phyloP scores from a whole-genome alignment of 352 stramenopile species.

The Phytopythium aichiense region DNA sequence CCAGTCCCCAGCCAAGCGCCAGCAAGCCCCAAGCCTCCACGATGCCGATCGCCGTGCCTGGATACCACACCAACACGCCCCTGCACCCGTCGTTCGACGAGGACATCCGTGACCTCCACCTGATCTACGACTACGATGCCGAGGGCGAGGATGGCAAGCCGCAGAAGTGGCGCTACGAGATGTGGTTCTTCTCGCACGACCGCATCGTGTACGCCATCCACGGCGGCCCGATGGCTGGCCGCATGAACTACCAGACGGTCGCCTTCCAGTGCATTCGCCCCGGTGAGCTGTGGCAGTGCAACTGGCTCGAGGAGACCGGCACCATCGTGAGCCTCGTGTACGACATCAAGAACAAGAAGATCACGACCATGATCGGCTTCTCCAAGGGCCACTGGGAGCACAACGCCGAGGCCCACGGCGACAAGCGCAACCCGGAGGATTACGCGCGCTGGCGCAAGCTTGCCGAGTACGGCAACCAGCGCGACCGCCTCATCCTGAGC shows the following conservation, averaged over 20 bases:
- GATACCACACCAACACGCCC: slow-evolving; percentile 53
- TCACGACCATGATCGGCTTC: slow-evolving; percentile 50
- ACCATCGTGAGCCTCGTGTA: slow-evolving; percentile 51
- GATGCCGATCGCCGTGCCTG: slow-evolving; percentile 18
- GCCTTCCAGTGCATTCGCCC: slow-evolving; percentile 53
- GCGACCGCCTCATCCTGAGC: slow-evolving; percentile 44
- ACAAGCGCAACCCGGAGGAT: slow-evolving; percentile 55
- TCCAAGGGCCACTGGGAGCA: slow-evolving; percentile 58
- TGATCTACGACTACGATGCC: slow-evolving; percentile 53
- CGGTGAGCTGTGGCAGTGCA: slow-evolving; percentile 56
- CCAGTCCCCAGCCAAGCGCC: slow-evolving; percentile 1
- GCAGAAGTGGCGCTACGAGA: slow-evolving; percentile 58
- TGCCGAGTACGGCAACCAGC: slow-evolving; percentile 37
- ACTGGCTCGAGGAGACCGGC: slow-evolving; percentile 57
- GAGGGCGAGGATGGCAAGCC: slow-evolving; percentile 33
- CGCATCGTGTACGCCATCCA: slow-evolving; percentile 60
- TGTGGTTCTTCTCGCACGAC: slow-evolving; percentile 57
- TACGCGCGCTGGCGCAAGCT: slow-evolving; percentile 51
- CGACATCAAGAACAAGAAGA: slow-evolving; percentile 45
- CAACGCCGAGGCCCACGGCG: slow-evolving; percentile 35
- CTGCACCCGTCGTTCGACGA: slow-evolving; percentile 51
- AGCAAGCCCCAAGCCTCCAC: neutral
- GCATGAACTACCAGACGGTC: slow-evolving; percentile 56
- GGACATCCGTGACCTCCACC: slow-evolving; percentile 49
- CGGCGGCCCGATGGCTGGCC: slow-evolving; percentile 45